Evolutionary conservation across 2,329 filamentous ascomycete species (phyloP).

Genomic region (Nemania serpens): DNA sequence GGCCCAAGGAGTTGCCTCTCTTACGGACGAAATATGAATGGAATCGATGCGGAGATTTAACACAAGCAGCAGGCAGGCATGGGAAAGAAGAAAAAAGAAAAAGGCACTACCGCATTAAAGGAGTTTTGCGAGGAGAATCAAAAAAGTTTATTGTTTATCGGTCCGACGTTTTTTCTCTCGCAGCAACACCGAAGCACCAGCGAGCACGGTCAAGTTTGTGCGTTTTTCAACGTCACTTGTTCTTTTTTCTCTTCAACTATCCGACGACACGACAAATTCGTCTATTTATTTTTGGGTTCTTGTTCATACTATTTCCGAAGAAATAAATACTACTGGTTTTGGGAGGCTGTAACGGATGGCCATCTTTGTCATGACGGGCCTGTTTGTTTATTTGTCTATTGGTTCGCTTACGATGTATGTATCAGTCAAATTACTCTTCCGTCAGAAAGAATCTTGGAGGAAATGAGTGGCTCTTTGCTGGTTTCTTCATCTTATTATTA

Average conservation of each 20-base stretch:
- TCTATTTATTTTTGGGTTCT: neutral
- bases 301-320: neutral
- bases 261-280: neutral
- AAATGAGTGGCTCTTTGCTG: neutral
- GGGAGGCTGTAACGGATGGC: neutral
- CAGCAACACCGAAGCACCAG: neutral
- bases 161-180: neutral
- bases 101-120: conserved; percentile 7
- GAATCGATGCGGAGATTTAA: conserved; percentile 2
- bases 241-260: neutral
- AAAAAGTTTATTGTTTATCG: conserved; percentile 21
- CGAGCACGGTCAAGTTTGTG: neutral
- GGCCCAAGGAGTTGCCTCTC: conserved; percentile 9
- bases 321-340: neutral
- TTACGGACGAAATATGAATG: conserved; percentile 6
- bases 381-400: neutral
- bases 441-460: neutral
- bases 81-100: neutral
- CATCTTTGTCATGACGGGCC: neutral
- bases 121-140: conserved; percentile 19
- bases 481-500: neutral
- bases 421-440: neutral
- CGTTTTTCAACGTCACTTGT: neutral
- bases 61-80: conserved; percentile 1
- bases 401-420: neutral